A percentile compares a stretch with the other conserved stretches of the same genome.
These are phyloP conservation scores for Pichia deserticola DNA, from an alignment of 805 yeast genomes.

Conservation along the genomic window DNA sequence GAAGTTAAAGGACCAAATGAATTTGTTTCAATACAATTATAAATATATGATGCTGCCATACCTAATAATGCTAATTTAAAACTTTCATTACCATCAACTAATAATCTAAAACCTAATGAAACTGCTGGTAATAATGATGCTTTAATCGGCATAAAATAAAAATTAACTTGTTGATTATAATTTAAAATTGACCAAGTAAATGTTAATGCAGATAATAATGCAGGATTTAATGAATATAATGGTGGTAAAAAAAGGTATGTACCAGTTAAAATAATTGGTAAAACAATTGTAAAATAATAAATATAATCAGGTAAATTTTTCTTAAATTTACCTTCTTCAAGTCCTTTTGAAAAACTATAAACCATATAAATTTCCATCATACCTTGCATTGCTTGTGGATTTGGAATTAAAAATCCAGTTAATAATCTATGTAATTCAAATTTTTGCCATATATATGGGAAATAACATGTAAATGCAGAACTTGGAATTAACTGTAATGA, in stretches of 20 bases:
- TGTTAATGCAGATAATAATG: constrained; percentile 47
- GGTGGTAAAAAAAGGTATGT: constrained; percentile 26
- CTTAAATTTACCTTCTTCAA: constrained; percentile 46
- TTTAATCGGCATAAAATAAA: constrained; percentile 45
- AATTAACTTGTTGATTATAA: constrained; percentile 45
- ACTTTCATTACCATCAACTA: constrained; percentile 37
- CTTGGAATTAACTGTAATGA: constrained; percentile 26
- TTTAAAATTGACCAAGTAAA: constrained; percentile 56
- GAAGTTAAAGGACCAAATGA: constrained; percentile 41
- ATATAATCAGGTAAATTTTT: constrained; percentile 46
- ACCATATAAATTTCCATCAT: constrained; percentile 49
- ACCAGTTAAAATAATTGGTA: constrained; percentile 37
- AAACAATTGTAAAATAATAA: constrained; percentile 43
- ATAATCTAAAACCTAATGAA: constrained; percentile 35
- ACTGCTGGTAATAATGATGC: constrained; percentile 47
- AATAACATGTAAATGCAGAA: constrained; percentile 21
- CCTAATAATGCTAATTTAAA: constrained; percentile 42
- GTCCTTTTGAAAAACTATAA: constrained; percentile 48
- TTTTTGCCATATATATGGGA: constrained; percentile 25
- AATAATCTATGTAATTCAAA: constrained; percentile 41
- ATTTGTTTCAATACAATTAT: constrained; percentile 54
- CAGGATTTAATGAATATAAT: constrained; percentile 25
- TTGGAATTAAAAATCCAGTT: constrained; percentile 41
- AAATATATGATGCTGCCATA: constrained; percentile 48
- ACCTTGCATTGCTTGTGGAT: constrained; percentile 36